Percentiles rank a stretch among this genome's conserved stretches.
Conservation (phyloP, 192 early-diverging fungal genomes). For the Helicostylum pulchrum region DNA sequence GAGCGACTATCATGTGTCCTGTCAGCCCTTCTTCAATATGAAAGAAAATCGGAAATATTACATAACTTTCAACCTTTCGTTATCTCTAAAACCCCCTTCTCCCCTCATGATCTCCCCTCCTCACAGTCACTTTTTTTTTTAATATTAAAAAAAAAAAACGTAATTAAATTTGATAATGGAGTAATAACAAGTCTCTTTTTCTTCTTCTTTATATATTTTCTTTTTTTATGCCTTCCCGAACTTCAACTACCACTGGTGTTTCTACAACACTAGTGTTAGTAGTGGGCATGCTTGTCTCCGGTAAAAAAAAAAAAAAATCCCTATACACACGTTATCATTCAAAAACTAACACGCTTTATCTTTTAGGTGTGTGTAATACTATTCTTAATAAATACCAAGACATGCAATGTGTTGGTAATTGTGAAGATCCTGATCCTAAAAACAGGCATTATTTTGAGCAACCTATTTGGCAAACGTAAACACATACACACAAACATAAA, state of each 20-base stretch:
- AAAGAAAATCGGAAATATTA: too few species aligned
- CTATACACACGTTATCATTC: too few species aligned
- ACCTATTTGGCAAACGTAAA: slow-evolving; percentile 90
- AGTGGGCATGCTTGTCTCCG: slow-evolving; percentile 26
- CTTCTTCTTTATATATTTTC: not conserved
- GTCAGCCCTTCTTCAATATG: too few species aligned
- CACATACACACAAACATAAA: not conserved
- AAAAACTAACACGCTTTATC: not conserved
- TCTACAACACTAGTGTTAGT: slow-evolving; percentile 25
- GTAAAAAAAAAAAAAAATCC: too few species aligned
- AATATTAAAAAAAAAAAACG: not conserved
- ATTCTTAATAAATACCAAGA: slow-evolving; percentile 88
- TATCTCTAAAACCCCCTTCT: too few species aligned
- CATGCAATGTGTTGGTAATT: slow-evolving; percentile 87
- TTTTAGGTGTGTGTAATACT: slow-evolving; percentile 61
- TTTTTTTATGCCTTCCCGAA: slow-evolving; percentile 4
- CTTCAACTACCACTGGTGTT: not conserved
- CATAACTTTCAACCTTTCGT: too few species aligned
- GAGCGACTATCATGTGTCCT: too few species aligned
- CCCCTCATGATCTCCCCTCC: too few species aligned
- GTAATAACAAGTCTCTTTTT: not conserved
- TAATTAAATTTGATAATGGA: not conserved
- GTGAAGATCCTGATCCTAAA: slow-evolving; percentile 67
- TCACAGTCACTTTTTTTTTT: too few species aligned
- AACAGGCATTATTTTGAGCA: slow-evolving; percentile 86